Base-by-base conservation (phyloP, 2,329 filamentous ascomycete species). In the Didymella exigua region DNA sequence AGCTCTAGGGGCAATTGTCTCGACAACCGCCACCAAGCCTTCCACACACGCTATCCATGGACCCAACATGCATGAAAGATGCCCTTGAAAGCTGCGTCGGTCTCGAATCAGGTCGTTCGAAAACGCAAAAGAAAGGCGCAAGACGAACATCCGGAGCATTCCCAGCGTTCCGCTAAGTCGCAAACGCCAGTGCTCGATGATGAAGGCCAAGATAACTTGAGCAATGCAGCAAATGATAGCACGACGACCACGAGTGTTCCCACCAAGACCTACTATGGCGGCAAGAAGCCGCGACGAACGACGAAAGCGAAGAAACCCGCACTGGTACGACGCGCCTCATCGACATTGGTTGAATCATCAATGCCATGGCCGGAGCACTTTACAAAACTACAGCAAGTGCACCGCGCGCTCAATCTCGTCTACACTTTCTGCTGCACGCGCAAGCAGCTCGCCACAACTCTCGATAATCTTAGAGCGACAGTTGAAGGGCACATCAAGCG, bases 341-440 rank as follows among this genome's bases (percentile, higher is more conserved):
- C 81, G 2, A 78, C 73, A 7, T 57, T 81, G 0, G 75, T 84
- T n/a, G 80, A 84, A 60, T 75, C 79, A 1, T 71, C 80, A 1
- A 78, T 82, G 45, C 82, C 83, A 36, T 97, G 93, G 92, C 92
- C 93, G 0, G 81, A 85, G 1, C 80, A 83, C 40, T 90, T 98
- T 73, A 88, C 85, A 52, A 79, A 81, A 36, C 81, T 98, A 8
- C 86, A 89, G 23, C 87, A 88, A 71, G 89, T 88, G 0, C 90
- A 98, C 72, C 85, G 87, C 57, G 93, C 95, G 1, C 78, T 99
- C 56, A 99, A 96, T 66, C 78, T 98, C 1, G 91, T 98, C 0
- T 96, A 91, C 67, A 98, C 95, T 0, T 98, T 99, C 71, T 96
- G 91, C 77, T 95, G 88, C 71, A 93, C 93, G 1, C 87, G 95